phyloP scores from a whole-genome alignment of 2,329 filamentous ascomycete genomes.

The Ascochyta koolunga region DNA sequence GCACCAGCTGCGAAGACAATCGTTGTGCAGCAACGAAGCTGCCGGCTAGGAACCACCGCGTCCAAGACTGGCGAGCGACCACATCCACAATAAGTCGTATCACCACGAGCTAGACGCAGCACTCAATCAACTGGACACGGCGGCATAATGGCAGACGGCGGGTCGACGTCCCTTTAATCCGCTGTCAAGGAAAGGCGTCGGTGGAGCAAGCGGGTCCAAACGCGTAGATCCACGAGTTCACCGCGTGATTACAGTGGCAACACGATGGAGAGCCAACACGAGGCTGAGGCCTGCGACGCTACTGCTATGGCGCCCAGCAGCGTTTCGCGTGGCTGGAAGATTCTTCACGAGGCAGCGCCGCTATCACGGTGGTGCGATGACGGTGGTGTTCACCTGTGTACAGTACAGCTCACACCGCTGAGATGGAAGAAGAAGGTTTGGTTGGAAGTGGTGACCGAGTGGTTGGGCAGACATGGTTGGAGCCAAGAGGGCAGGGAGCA shows the following conservation, averaged over 20 bases:
- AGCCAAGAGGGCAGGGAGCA: conserved; percentile 6
- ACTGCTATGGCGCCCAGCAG: not conserved
- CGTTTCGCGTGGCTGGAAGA: conserved; percentile 1
- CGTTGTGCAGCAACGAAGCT: not conserved
- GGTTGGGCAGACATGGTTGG: conserved; percentile 7
- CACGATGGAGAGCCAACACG: conserved; percentile 3
- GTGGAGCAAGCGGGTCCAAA: conserved; percentile 4
- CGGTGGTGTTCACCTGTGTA: conserved; percentile 3
- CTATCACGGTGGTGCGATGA: conserved; percentile 3
- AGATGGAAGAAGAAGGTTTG: conserved; percentile 1
- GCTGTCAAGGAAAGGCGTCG: conserved; percentile 7
- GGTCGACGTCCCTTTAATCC: conserved; percentile 7
- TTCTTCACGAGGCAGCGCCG: not conserved
- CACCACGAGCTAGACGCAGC: not conserved
- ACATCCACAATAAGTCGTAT: not conserved
- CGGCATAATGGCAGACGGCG: conserved; percentile 3
- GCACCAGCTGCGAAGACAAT: conserved; percentile 1
- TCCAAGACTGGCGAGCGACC: not conserved
- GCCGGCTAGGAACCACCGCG: not conserved
- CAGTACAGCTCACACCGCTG: not conserved
- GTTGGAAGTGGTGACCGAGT: not conserved
- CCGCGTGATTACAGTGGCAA: conserved; percentile 11
- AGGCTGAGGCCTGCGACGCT: conserved; percentile 1
- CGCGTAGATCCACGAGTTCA: conserved; percentile 14
- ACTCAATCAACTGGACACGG: conserved; percentile 12